These are phyloP conservation scores for Botrytis pseudocinerea DNA, from an alignment of 2,329 filamentous ascomycete genomes.

Conservation along the genomic window DNA sequence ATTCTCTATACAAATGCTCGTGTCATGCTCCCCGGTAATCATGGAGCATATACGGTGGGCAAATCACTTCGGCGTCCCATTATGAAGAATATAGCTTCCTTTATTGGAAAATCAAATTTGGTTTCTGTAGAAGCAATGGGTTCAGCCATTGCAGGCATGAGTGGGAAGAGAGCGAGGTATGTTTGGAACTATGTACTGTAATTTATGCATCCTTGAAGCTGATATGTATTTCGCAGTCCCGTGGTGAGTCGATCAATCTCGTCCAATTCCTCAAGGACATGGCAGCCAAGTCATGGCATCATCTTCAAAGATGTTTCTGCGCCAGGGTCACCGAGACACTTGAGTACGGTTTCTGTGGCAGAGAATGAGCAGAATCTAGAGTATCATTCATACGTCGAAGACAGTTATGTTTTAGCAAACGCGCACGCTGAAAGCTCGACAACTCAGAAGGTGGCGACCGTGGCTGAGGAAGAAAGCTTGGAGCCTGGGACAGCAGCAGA, in stretches of 20 bases:
- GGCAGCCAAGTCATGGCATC: conserved; percentile 45
- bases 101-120: conserved; percentile 28
- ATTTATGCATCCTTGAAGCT: not conserved
- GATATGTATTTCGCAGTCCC: not conserved
- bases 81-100: conserved; percentile 30
- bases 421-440: not conserved
- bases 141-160: conserved; percentile 25
- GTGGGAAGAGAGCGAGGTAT: conserved; percentile 30
- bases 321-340: conserved; percentile 24
- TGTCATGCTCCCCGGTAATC: conserved; percentile 41
- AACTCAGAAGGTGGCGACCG: not conserved
- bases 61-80: conserved; percentile 34
- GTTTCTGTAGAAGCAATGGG: conserved; percentile 30
- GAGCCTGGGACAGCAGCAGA: not conserved
- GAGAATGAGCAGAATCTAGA: conserved; percentile 28
- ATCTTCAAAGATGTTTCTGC: conserved; percentile 40
- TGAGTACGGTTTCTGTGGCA: conserved; percentile 30
- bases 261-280: conserved; percentile 36
- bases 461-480: not conserved
- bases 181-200: not conserved
- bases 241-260: conserved; percentile 18
- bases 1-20: conserved; percentile 2
- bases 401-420: conserved; percentile 31
- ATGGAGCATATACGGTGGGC: conserved; percentile 42
- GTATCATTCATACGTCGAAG: conserved; percentile 30